These are phyloP conservation scores for Sporisorium scitamineum DNA, from an alignment of 1,284 basidiomycete genomes.

Conservation along the genomic window DNA sequence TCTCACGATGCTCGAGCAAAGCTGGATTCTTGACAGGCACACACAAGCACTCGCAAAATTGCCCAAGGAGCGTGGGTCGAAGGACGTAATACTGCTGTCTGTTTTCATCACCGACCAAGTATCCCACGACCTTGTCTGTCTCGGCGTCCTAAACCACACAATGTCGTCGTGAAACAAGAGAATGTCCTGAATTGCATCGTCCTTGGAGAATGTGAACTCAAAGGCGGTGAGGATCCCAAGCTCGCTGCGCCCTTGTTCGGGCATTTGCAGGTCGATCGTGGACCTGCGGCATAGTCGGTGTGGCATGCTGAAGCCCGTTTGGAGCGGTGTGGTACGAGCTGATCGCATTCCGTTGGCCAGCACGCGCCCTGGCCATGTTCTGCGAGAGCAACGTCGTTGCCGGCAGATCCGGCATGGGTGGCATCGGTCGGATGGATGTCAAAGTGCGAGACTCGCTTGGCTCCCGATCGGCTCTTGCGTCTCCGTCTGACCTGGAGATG, in stretches of 20 bases:
- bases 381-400: constrained; percentile 11
- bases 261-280: constrained; percentile 10
- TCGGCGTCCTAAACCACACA: background rate
- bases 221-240: background rate
- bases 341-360: constrained; percentile 11
- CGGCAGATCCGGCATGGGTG: constrained; percentile 11
- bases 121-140: no score
- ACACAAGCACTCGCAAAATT: no score
- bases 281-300: background rate
- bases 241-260: constrained; percentile 12
- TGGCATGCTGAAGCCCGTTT: background rate
- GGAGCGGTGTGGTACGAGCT: background rate
- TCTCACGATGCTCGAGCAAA: no score
- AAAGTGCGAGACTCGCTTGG: constrained; percentile 14
- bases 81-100: no score
- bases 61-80: no score
- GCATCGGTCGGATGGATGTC: constrained; percentile 12
- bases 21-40: no score
- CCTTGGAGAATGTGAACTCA: background rate
- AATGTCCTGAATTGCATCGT: constrained; percentile 11
- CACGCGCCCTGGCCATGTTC: constrained; percentile 10
- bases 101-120: background rate
- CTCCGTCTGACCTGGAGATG: background rate
- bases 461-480: background rate
- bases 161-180: background rate